Conservation (phyloP, 805 yeast genomes). For the Zygosaccharomyces bisporus region DNA sequence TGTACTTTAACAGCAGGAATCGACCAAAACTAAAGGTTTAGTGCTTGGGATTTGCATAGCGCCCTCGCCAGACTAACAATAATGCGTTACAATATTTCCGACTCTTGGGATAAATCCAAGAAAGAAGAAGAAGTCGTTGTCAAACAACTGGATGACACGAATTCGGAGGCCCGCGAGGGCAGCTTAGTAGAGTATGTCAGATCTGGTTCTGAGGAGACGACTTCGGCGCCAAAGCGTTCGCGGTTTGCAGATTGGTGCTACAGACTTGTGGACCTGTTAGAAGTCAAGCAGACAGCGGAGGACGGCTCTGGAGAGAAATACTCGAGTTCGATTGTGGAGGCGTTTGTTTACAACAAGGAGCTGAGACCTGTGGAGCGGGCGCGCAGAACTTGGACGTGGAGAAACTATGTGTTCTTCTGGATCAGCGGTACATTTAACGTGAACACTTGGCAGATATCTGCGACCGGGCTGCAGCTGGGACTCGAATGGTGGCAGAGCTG, state of each 20-base stretch:
- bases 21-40: too few species aligned
- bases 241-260: background rate
- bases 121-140: background rate
- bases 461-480: slow-evolving; percentile 77
- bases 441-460: slow-evolving; percentile 89
- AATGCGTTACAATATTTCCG: background rate
- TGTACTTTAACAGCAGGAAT: background rate
- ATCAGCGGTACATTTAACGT: slow-evolving; percentile 85
- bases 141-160: background rate
- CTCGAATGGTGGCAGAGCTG: slow-evolving; percentile 91
- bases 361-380: slow-evolving; percentile 71
- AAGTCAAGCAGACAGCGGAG: background rate
- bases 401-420: slow-evolving; percentile 79
- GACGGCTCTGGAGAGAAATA: slow-evolving; percentile 9
- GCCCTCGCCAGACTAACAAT: too few species aligned
- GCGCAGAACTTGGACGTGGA: slow-evolving; percentile 82
- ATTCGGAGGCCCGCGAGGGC: background rate
- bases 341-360: slow-evolving; percentile 71
- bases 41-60: too few species aligned
- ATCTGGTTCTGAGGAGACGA: background rate
- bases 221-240: background rate
- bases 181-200: background rate
- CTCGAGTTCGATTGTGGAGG: slow-evolving; percentile 10
- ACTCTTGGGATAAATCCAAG: background rate
- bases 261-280: background rate